phyloP scores from a whole-genome alignment of 768 basidiomycete genomes.

The Tricholoma matsutake region DNA sequence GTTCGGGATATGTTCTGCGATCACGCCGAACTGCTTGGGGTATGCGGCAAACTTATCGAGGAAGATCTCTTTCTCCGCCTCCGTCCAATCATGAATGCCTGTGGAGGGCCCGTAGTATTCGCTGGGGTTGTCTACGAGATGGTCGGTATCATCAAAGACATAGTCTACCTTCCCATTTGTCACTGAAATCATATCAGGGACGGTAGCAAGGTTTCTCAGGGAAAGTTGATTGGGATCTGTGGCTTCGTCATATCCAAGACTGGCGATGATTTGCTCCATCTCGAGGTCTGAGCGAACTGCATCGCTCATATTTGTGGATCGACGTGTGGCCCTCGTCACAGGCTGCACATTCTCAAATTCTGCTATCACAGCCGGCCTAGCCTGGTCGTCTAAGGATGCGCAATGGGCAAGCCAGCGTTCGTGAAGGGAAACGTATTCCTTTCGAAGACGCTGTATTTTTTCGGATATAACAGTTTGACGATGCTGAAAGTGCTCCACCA shows the following conservation, averaged over 20 bases:
- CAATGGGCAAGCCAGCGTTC: slow-evolving; percentile 75
- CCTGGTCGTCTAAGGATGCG: slow-evolving; percentile 59
- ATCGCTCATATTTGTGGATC: slow-evolving; percentile 73
- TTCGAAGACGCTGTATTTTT: slow-evolving; percentile 55
- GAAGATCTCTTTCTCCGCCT: slow-evolving; percentile 77
- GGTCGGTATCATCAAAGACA: slow-evolving; percentile 82
- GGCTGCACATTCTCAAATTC: slow-evolving; percentile 39
- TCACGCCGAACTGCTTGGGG: slow-evolving; percentile 96
- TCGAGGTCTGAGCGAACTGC: slow-evolving; percentile 93
- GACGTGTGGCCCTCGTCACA: slow-evolving; percentile 63
- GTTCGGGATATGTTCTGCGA: slow-evolving; percentile 74
- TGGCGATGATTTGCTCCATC: slow-evolving; percentile 97
- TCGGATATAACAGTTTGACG: slow-evolving; percentile 47
- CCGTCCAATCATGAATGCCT: slow-evolving; percentile 85
- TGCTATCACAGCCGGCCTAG: slow-evolving; percentile 36
- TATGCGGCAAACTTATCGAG: slow-evolving; percentile 76
- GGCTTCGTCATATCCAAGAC: slow-evolving; percentile 85
- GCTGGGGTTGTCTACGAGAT: slow-evolving; percentile 69
- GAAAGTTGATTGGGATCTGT: slow-evolving; percentile 93
- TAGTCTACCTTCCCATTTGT: slow-evolving; percentile 57
- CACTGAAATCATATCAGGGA: slow-evolving; percentile 89
- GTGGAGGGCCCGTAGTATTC: slow-evolving; percentile 74
- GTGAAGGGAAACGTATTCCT: slow-evolving; percentile 68
- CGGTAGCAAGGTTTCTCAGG: slow-evolving; percentile 74
- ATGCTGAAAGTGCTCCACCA: slow-evolving; percentile 53